Percentiles rank a stretch among this genome's conserved stretches.
Evolutionary conservation across 768 basidiomycete species (phyloP).

Genomic region (Favolaschia claudopus): DNA sequence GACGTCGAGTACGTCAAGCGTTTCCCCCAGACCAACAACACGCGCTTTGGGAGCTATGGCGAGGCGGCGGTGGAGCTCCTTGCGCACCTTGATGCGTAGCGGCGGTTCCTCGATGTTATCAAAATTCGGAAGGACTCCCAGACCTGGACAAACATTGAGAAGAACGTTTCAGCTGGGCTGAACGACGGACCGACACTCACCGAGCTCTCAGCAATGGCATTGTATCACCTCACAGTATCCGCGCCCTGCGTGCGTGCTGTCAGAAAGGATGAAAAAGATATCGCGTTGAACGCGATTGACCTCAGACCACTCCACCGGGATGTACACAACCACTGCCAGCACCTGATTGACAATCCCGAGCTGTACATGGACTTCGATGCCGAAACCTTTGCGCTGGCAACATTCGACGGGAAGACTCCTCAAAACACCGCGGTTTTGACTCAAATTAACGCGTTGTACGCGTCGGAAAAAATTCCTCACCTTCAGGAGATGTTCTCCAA

Average conservation of each 20-base stretch:
- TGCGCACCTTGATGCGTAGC: background rate
- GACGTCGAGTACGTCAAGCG: background rate
- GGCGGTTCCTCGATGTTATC: background rate
- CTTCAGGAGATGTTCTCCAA: no score
- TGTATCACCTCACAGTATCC: no score
- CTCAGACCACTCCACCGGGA: conserved; percentile 26
- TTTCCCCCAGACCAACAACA: conserved; percentile 14
- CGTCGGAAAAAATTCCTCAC: no score
- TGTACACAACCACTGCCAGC: conserved; percentile 13
- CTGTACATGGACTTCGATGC: conserved; percentile 19
- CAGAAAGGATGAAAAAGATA: no score
- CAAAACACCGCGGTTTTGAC: no score
- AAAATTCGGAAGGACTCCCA: background rate
- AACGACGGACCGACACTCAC: no score
- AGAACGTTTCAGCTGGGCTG: no score
- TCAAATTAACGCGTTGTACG: no score
- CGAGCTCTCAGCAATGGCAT: no score
- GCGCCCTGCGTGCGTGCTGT: no score
- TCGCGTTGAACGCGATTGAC: conserved; percentile 8
- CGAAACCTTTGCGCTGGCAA: background rate
- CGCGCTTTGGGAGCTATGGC: conserved; percentile 9
- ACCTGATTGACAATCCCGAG: conserved; percentile 22
- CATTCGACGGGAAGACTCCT: conserved; percentile 17
- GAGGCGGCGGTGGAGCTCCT: conserved; percentile 13
- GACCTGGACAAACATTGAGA: background rate